Conservation (phyloP, 164 flowering plant genomes). For the Umbilicus rupestris region DNA sequence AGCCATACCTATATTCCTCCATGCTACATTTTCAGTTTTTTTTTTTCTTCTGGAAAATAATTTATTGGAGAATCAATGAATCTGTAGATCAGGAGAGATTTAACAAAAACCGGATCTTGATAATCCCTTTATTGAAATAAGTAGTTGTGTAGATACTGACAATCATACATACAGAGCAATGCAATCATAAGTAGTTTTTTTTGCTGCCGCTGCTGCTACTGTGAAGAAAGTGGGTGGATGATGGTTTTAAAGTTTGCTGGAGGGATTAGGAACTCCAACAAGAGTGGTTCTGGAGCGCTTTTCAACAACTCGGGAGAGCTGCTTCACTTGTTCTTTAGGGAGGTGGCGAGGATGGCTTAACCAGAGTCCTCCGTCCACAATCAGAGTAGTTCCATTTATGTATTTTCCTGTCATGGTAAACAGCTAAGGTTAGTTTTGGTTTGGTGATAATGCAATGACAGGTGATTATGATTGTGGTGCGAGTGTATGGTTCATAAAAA, state of each 20-base stretch:
- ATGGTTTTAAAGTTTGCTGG: slow-evolving; percentile 40
- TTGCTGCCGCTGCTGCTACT: not conserved
- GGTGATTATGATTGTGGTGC: not conserved
- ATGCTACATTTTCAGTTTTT: no score
- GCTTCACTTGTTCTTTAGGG: slow-evolving; percentile 48
- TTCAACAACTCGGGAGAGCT: slow-evolving; percentile 50
- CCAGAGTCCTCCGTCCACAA: slow-evolving; percentile 70
- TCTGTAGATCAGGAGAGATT: no score
- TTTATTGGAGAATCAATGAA: no score
- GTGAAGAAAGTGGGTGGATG: not conserved
- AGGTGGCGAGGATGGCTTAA: slow-evolving; percentile 50
- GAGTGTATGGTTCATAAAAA: no score
- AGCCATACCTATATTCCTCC: not conserved
- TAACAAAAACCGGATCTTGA: no score
- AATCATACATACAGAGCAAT: not conserved
- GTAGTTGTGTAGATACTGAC: not conserved
- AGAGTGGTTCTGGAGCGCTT: slow-evolving; percentile 41
- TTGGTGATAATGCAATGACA: not conserved
- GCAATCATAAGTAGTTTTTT: not conserved
- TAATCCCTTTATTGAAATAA: not conserved
- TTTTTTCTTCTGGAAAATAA: no score
- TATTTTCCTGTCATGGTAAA: slow-evolving; percentile 35
- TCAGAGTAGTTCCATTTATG: slow-evolving; percentile 43
- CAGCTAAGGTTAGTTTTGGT: not conserved
- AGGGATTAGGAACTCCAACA: slow-evolving; percentile 33